phyloP scores from a whole-genome alignment of 2,329 filamentous ascomycete species.

The Calonectria pseudoreteaudii region DNA sequence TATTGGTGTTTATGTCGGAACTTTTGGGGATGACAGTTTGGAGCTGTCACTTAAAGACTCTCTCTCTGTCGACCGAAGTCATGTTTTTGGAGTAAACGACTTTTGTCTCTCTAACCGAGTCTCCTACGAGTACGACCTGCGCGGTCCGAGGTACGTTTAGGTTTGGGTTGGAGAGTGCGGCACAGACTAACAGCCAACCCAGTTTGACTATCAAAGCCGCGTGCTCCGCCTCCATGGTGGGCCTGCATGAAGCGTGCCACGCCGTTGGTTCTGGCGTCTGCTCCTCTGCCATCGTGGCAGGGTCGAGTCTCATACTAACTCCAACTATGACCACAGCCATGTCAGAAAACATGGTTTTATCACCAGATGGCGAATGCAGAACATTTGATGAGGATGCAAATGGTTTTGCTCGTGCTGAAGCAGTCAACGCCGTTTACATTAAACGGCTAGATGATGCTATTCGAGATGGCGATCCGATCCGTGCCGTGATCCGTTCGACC shows the following conservation, averaged over 20 bases:
- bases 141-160: background rate
- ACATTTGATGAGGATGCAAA: conserved; percentile 54
- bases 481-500: conserved; percentile 61
- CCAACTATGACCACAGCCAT: conserved; percentile 33
- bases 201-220: background rate
- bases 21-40: background rate
- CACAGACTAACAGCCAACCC: background rate
- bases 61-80: background rate
- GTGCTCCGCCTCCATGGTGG: background rate
- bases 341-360: conserved; percentile 35
- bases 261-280: conserved; percentile 19
- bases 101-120: background rate
- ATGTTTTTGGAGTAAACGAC: conserved; percentile 9
- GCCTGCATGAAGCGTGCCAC: background rate
- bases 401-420: conserved; percentile 69
- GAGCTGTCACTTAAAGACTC: background rate
- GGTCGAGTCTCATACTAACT: conserved; percentile 36
- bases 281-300: conserved; percentile 37
- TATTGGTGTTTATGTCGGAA: background rate
- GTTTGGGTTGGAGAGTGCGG: background rate
- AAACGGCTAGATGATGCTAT: conserved; percentile 66
- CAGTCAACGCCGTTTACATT: conserved; percentile 63
- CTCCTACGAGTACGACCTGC: background rate
- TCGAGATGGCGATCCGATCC: conserved; percentile 62
- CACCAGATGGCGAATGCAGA: conserved; percentile 35